Evolutionary conservation across 805 yeast species (phyloP), one percentile per base, ranked within the genome.

Genomic region (Myxozyma geophila): DNA sequence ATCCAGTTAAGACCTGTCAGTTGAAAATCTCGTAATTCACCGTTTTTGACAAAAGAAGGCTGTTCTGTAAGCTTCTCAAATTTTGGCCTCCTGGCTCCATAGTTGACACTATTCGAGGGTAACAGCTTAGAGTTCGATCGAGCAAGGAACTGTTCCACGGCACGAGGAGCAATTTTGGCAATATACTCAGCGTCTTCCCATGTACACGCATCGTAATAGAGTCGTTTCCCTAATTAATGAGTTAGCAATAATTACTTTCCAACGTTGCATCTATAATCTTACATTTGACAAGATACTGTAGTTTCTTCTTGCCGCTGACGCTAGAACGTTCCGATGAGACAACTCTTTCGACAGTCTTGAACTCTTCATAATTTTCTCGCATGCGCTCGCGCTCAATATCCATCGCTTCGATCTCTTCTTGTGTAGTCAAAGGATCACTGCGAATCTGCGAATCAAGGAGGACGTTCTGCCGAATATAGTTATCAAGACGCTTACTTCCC

Each of bases 1-100:
- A 95, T 95, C 99, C 99, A 95, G 77, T 95, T 95, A 67, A 95
- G 83, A 61, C 99, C 99, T 0, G 99, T 95, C 75, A 95, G 82
- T 80, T 95, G 99, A 83, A 95, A 95, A 78, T 95, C 99, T 75
- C 99, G 85, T 68, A 95, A 82, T 75, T 89, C 95, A 56, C 98
- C 97, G 72, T 88, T 87, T 74, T 92, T 92, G 68, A 95, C 87
- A 73, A 88, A 95, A 13, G 87, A 81, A 0, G 99, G 99, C 77
- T 95, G 99, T 59, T 82, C 82, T 36, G 83, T 83, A 58, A 95
- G 80, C 74, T 93, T 95, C 75, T 91, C 97, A 75, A 95, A 95
- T 58, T 87, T 81, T 1, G 99, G 99, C 70, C 99, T 83, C 62
- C 76, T 65, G 7, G 80, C 73, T 2, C 90, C 89, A 77, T 92